Conservation (phyloP, 768 basidiomycete species). For the Mycena floridula region DNA sequence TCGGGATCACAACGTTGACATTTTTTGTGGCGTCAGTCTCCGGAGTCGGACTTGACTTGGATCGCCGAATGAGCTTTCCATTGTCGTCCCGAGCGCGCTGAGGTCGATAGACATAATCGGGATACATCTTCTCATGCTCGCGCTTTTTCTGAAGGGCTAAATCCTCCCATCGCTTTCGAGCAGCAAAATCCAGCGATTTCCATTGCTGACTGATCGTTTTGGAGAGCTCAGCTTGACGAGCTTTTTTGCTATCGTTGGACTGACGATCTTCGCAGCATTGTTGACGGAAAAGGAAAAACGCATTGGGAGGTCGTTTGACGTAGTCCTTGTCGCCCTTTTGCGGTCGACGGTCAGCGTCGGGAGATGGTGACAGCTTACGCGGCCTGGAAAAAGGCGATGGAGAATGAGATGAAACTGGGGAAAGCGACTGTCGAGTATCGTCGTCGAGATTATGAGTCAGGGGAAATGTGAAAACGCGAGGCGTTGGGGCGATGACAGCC, state of each 20-base stretch:
- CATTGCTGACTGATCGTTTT: conserved; percentile 81
- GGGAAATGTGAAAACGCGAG: conserved; percentile 69
- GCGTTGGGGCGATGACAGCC: conserved; percentile 62
- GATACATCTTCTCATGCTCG: conserved; percentile 71
- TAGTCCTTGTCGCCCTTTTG: conserved; percentile 79
- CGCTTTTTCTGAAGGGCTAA: conserved; percentile 75
- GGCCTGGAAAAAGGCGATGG: too few species aligned
- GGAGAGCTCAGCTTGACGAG: conserved; percentile 72
- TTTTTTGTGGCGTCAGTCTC: conserved; percentile 23
- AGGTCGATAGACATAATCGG: conserved; percentile 75
- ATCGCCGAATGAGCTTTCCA: conserved; percentile 29
- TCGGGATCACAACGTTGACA: conserved; percentile 33
- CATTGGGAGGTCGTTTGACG: conserved; percentile 79
- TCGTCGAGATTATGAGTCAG: conserved; percentile 52
- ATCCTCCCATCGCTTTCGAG: conserved; percentile 69
- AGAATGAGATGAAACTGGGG: too few species aligned
- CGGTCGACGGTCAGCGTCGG: conserved; percentile 49
- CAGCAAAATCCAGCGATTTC: conserved; percentile 61
- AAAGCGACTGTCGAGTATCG: conserved; percentile 64
- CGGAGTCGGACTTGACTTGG: conserved; percentile 34
- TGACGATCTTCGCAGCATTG: conserved; percentile 73
- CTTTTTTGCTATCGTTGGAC: conserved; percentile 53
- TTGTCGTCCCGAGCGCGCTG: conserved; percentile 58
- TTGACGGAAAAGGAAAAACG: conserved; percentile 79
- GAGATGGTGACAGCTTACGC: too few species aligned